Percentiles rank a stretch among this genome's conserved stretches.
Conservation (phyloP, 2,329 filamentous ascomycete genomes). For the Fonsecaea pedrosoi region DNA sequence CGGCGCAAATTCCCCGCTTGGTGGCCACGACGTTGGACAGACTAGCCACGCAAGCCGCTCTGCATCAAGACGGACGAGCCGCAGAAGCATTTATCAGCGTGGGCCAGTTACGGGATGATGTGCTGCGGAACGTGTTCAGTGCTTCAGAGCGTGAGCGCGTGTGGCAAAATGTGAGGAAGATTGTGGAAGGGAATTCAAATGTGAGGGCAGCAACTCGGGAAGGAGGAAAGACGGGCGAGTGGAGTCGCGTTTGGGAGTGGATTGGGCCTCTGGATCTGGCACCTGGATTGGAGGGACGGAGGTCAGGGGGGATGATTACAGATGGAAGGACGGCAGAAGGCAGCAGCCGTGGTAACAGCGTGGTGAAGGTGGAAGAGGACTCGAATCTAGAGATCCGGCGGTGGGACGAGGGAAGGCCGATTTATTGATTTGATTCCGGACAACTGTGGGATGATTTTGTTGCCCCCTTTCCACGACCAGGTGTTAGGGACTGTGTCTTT, state of each 20-base stretch:
- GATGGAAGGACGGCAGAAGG: constrained; percentile 28
- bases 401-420: constrained; percentile 53
- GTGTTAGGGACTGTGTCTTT: neutral
- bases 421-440: constrained; percentile 45
- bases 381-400: constrained; percentile 37
- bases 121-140: constrained; percentile 81
- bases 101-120: constrained; percentile 88
- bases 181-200: constrained; percentile 94
- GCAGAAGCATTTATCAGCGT: constrained; percentile 83
- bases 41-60: constrained; percentile 80
- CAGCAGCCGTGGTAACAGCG: constrained; percentile 35
- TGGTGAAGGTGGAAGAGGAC: constrained; percentile 42
- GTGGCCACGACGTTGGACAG: constrained; percentile 85
- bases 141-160: constrained; percentile 77
- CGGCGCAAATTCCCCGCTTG: constrained; percentile 77
- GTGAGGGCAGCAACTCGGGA: constrained; percentile 78
- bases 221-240: constrained; percentile 59
- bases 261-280: constrained; percentile 63
- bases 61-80: constrained; percentile 70
- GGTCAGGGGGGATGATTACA: constrained; percentile 41
- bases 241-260: constrained; percentile 72
- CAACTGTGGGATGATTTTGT: constrained; percentile 4
- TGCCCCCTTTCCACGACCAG: neutral
- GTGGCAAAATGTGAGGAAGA: constrained; percentile 80
- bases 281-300: constrained; percentile 40